Evolutionary conservation across 441 rosid species (phyloP), one percentile per base, ranked within the genome.

Genomic region (Melastoma candidum): DNA sequence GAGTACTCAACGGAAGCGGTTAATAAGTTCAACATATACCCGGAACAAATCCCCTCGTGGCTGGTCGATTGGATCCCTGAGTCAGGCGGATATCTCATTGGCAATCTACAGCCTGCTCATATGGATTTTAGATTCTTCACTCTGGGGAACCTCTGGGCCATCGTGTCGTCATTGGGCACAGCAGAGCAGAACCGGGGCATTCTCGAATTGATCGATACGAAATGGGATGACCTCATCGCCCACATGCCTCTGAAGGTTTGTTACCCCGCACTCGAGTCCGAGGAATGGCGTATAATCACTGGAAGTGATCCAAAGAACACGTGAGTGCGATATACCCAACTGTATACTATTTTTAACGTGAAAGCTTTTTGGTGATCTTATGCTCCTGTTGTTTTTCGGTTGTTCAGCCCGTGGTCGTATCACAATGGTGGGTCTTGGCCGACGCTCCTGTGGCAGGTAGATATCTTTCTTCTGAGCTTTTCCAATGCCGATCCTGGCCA

Each of bases 351-450:
- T 29, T 29, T 32, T 32, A 32, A 32, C 8, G 41, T 4, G 8
- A 8, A 32, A 4, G 41, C 8, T 4, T 32, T 32, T 8, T 32
- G 8, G 41, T 8, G 41, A 49, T 51, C 17, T 43, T 62, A 63
- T 58, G 63, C 53, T 12, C 7, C 14, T 49, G 12, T 11, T 53
- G 22, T 26, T 54, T 53, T 17, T 17, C 22, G 0, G 46, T 8
- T 60, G 41, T 72, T 64, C 82, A 90, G 97, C 59, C 87, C 97
- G n/a, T 90, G 92, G 97, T 90, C 97, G 2, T 90, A 90, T 71
- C 97, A 87, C 72, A 87, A 90, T 25, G 95, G 95, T 4, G 95
- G 97, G 61, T 90, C 97, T 27, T 84, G 97, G 97, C 97, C 97
- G 46, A 87, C 95, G 3, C 87, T 90, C 1, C 65, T 86, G 43